Conservation (phyloP, 176 grass and related monocot species). For the Pontederia paniculata region DNA sequence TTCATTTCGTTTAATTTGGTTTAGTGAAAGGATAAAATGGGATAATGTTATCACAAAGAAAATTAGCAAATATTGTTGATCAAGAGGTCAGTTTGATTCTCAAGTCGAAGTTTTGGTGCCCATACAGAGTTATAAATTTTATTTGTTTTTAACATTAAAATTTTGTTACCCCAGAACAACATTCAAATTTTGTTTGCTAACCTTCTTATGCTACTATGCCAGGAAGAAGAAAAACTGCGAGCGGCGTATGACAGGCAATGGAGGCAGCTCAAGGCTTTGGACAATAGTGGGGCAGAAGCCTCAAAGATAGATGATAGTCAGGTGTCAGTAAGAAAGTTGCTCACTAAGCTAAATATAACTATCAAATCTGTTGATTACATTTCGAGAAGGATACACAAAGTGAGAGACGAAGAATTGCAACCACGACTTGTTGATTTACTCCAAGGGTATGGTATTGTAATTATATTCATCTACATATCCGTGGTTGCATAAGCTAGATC, state of each 20-base stretch:
- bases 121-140: too few species aligned
- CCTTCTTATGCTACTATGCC: slow-evolving; percentile 1
- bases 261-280: slow-evolving; percentile 59
- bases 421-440: slow-evolving; percentile 56
- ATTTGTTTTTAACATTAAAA: too few species aligned
- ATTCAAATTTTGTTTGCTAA: slow-evolving; percentile 2
- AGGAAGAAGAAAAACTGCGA: slow-evolving; percentile 83
- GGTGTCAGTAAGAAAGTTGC: slow-evolving; percentile 38
- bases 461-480: background rate
- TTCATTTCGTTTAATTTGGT: too few species aligned
- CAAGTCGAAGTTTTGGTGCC: too few species aligned
- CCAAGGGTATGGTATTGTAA: slow-evolving; percentile 50
- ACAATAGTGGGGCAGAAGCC: slow-evolving; percentile 54
- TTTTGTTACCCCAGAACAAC: too few species aligned
- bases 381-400: slow-evolving; percentile 59
- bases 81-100: too few species aligned
- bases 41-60: too few species aligned
- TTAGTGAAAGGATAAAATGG: too few species aligned
- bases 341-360: slow-evolving; percentile 52
- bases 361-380: slow-evolving; percentile 64
- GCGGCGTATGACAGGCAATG: slow-evolving; percentile 66
- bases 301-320: slow-evolving; percentile 42
- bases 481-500: too few species aligned
- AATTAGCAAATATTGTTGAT: too few species aligned
- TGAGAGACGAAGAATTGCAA: slow-evolving; percentile 62